A percentile compares a stretch with the other conserved stretches of the same genome.
Conservation (phyloP, 2,329 filamentous ascomycete species). For the Ceratocystis alfenasii region DNA sequence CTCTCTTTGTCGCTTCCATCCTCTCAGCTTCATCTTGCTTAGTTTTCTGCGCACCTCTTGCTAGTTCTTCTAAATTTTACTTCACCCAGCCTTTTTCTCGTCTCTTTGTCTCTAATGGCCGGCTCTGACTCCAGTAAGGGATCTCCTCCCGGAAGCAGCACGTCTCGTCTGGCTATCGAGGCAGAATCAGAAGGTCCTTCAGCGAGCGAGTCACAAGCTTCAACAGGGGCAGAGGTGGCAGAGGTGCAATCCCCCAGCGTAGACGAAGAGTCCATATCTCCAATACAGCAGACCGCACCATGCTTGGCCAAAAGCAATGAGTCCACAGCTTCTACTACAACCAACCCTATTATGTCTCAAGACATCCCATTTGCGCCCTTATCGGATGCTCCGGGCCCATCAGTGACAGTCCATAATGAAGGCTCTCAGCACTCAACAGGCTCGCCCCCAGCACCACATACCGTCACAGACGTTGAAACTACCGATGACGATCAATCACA, state of each 20-base stretch:
- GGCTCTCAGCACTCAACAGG: not conserved
- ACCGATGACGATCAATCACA: not conserved
- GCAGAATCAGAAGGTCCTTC: constrained; percentile 14
- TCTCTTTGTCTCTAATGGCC: not conserved
- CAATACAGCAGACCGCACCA: not conserved
- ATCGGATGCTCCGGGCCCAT: not conserved
- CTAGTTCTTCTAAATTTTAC: not conserved
- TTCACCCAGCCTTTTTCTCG: not conserved
- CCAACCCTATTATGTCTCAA: not conserved
- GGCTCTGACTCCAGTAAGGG: not conserved
- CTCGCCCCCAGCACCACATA: not conserved
- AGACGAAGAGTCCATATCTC: not conserved
- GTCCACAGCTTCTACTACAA: not conserved
- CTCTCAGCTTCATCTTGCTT: not conserved
- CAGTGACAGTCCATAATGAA: not conserved
- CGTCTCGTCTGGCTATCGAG: constrained; percentile 16
- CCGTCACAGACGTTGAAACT: not conserved
- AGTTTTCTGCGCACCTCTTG: not conserved
- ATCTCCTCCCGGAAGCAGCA: not conserved
- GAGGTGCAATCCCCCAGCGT: not conserved
- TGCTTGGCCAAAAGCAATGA: not conserved
- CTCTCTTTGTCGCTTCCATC: not conserved
- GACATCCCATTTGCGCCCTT: not conserved
- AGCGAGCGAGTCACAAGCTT: not conserved
- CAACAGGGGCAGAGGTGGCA: not conserved